These are phyloP conservation scores for Coniferiporia sulphurascens DNA, from an alignment of 1,284 basidiomycete species.

Conservation along the genomic window DNA sequence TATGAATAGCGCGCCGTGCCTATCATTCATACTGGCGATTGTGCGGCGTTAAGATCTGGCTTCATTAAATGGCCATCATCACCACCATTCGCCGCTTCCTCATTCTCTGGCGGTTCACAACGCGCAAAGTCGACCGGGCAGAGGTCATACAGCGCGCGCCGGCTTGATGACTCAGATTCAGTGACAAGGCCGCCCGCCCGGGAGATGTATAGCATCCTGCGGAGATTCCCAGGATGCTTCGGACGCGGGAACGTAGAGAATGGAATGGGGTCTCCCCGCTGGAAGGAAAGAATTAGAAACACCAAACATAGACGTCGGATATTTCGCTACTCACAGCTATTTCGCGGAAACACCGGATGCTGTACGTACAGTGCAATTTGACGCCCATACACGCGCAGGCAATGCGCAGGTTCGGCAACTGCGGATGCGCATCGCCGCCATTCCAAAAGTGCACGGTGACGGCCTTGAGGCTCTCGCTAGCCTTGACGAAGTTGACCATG, in stretches of 20 bases:
- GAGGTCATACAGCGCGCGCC: neutral
- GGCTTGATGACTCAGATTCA: neutral
- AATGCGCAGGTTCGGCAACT: constrained; percentile 47
- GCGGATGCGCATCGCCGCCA: constrained; percentile 41
- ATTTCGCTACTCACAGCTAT: constrained; percentile 37
- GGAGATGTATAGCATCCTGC: constrained; percentile 11
- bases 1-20: neutral
- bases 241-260: constrained; percentile 22
- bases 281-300: constrained; percentile 16
- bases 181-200: neutral
- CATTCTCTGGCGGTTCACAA: neutral
- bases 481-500: constrained; percentile 46
- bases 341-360: constrained; percentile 43
- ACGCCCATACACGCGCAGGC: constrained; percentile 51
- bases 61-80: neutral
- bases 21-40: neutral
- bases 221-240: constrained; percentile 13
- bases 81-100: neutral
- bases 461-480: constrained; percentile 34
- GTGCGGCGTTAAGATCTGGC: neutral
- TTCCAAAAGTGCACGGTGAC: constrained; percentile 46
- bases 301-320: constrained; percentile 7
- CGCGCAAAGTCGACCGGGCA: neutral
- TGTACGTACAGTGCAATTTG: constrained; percentile 39
- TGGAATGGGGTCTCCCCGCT: constrained; percentile 33